phyloP scores from a whole-genome alignment of 2,329 filamentous ascomycete species.

The Hirsutella rhossiliensis region DNA sequence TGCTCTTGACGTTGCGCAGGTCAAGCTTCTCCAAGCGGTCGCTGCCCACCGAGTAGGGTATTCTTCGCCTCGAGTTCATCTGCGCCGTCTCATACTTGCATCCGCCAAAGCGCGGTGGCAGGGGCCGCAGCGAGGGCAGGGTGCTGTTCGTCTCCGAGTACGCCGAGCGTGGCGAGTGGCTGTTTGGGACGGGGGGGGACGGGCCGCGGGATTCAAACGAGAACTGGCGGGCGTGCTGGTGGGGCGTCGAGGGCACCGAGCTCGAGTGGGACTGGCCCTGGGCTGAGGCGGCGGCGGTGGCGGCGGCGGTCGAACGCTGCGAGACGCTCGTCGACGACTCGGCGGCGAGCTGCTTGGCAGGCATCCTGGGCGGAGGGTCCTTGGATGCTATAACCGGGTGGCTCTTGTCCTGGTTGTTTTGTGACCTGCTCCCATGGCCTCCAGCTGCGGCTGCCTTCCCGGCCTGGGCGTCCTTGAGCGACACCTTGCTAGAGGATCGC shows the following conservation, averaged over 20 bases:
- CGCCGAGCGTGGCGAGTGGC: constrained; percentile 78
- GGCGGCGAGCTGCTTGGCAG: constrained; percentile 29
- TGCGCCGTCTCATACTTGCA: constrained; percentile 87
- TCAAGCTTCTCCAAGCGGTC: constrained; percentile 64
- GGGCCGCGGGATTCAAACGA: constrained; percentile 67
- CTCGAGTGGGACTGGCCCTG: constrained; percentile 50
- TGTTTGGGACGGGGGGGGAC: constrained; percentile 64
- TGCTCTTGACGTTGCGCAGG: constrained; percentile 59
- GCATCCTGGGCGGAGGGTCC: constrained; percentile 39
- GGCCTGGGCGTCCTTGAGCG: constrained; percentile 36
- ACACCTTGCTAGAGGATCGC: constrained; percentile 48
- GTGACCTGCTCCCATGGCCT: constrained; percentile 54
- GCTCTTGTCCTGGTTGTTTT: constrained; percentile 45
- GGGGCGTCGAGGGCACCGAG: constrained; percentile 87
- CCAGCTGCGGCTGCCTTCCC: constrained; percentile 35
- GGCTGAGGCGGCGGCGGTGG: constrained; percentile 9
- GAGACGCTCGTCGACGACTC: constrained; percentile 18
- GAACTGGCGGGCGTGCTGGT: constrained; percentile 76
- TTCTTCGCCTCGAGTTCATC: constrained; percentile 69
- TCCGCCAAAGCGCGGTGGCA: constrained; percentile 44
- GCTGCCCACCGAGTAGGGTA: constrained; percentile 83
- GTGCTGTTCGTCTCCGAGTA: constrained; percentile 79
- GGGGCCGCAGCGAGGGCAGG: constrained; percentile 54
- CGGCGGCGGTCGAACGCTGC: constrained; percentile 15
- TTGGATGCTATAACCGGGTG: constrained; percentile 50